Percentiles rank a stretch among this genome's conserved stretches.
phyloP scores from a whole-genome alignment of 495 filamentous ascomycete species.

The Penicillium bovifimosum region DNA sequence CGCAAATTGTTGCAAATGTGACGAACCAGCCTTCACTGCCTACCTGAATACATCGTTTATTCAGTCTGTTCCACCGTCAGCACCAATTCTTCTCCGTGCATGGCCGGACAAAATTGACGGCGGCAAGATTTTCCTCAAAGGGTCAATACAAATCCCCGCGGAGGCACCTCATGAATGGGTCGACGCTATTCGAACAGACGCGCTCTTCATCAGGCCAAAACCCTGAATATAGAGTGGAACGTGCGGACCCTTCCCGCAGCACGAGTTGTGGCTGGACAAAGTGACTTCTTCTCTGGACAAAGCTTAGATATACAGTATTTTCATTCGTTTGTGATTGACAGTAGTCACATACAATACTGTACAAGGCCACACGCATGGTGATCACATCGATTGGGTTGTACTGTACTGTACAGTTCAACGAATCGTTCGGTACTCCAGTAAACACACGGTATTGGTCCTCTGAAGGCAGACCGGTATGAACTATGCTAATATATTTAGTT shows the following conservation, averaged over 20 bases:
- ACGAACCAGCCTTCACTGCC: constrained; percentile 8
- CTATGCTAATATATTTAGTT: too few species aligned
- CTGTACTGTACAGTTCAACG: too few species aligned
- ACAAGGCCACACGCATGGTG: too few species aligned
- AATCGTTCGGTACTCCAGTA: too few species aligned
- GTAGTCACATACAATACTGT: too few species aligned
- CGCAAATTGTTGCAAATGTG: constrained; percentile 4
- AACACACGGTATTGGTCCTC: too few species aligned
- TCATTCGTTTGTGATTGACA: too few species aligned
- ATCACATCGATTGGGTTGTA: too few species aligned
- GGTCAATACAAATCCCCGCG: constrained; percentile 1
- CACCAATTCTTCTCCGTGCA: constrained; percentile 7
- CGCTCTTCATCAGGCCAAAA: constrained; percentile 9
- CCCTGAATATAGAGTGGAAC: neutral
- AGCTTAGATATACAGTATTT: too few species aligned
- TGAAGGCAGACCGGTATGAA: too few species aligned
- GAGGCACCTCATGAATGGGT: constrained; percentile 1
- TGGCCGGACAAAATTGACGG: constrained; percentile 11
- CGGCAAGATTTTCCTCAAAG: constrained; percentile 7
- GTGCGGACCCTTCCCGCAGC: neutral
- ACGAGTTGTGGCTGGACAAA: neutral
- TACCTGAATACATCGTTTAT: constrained; percentile 4
- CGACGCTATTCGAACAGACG: constrained; percentile 1
- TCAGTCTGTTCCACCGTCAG: neutral
- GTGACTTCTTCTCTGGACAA: too few species aligned